Evolutionary conservation across 1,284 basidiomycete species (phyloP).

Genomic region (Fistulina hepatica): DNA sequence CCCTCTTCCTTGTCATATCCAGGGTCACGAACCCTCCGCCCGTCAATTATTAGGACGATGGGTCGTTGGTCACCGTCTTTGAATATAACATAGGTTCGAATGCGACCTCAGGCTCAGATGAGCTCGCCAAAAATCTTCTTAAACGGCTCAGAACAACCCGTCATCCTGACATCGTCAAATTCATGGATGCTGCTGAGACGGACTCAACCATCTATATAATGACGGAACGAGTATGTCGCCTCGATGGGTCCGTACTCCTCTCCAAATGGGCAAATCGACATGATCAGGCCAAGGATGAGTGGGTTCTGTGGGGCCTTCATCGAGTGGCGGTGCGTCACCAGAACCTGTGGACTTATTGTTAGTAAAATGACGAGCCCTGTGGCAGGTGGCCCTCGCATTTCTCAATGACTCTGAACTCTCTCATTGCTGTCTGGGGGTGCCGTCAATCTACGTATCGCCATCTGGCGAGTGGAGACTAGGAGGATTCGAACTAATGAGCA

Average conservation of each 20-base stretch:
- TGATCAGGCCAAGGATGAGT: constrained; percentile 67
- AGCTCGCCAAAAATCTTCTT: constrained; percentile 84
- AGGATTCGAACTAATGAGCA: constrained; percentile 88
- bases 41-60: constrained; percentile 63
- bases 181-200: constrained; percentile 87
- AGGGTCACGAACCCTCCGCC: constrained; percentile 7
- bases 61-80: constrained; percentile 75
- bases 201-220: constrained; percentile 85
- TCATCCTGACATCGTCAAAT: constrained; percentile 93
- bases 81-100: constrained; percentile 68
- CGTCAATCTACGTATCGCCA: constrained; percentile 79
- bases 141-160: constrained; percentile 86
- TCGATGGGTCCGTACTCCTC: constrained; percentile 66
- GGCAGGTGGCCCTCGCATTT: constrained; percentile 81
- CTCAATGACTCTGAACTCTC: constrained; percentile 79
- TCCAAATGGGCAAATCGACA: constrained; percentile 53
- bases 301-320: constrained; percentile 91
- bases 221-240: constrained; percentile 90
- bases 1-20: constrained; percentile 7
- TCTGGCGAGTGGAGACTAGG: constrained; percentile 96
- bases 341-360: constrained; percentile 1
- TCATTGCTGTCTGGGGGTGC: constrained; percentile 76
- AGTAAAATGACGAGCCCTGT: constrained; percentile 10
- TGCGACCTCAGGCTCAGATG: constrained; percentile 42
- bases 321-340: constrained; percentile 67